Percentiles rank a stretch among this genome's conserved stretches.
Evolutionary conservation across 345 rosid species (phyloP).

Genomic region (Leavenworthia alabamica): DNA sequence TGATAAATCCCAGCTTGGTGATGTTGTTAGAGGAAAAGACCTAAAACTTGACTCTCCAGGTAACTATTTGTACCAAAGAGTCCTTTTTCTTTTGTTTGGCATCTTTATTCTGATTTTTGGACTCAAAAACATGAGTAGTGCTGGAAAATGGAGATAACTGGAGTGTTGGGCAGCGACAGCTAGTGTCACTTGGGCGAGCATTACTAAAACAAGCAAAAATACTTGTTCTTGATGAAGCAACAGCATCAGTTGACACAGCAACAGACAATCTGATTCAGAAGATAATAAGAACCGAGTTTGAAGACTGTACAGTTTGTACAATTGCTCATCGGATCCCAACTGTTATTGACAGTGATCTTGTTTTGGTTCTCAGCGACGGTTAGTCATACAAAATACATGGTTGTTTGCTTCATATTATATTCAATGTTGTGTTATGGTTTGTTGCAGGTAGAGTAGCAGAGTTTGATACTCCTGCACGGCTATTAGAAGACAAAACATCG

Average conservation of each 20-base stretch:
- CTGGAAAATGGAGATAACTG: conserved; percentile 98
- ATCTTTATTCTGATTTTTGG: conserved; percentile 3
- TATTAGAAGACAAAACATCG: conserved; percentile 87
- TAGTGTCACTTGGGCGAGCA: conserved; percentile 88
- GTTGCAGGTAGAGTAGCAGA: conserved; percentile 86
- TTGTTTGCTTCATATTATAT: neutral
- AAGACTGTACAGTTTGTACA: conserved; percentile 90
- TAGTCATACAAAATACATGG: conserved; percentile 12
- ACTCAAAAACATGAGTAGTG: conserved; percentile 40
- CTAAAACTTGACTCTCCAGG: conserved; percentile 87
- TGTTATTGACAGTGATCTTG: conserved; percentile 93
- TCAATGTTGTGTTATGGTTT: neutral
- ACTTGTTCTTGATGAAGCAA: conserved; percentile 97
- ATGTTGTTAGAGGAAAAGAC: conserved; percentile 73
- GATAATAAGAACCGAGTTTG: conserved; percentile 87
- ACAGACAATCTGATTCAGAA: conserved; percentile 95
- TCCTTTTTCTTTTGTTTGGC: neutral
- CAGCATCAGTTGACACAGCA: conserved; percentile 97
- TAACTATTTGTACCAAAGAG: conserved; percentile 20
- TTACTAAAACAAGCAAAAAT: conserved; percentile 86
- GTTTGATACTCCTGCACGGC: conserved; percentile 72
- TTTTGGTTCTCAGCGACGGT: conserved; percentile 96
- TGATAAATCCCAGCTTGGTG: conserved; percentile 93
- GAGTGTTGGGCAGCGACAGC: conserved; percentile 98
- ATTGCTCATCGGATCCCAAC: conserved; percentile 99